phyloP scores from a whole-genome alignment of 2,329 filamentous ascomycete genomes.

The Penicillium griseofulvum region DNA sequence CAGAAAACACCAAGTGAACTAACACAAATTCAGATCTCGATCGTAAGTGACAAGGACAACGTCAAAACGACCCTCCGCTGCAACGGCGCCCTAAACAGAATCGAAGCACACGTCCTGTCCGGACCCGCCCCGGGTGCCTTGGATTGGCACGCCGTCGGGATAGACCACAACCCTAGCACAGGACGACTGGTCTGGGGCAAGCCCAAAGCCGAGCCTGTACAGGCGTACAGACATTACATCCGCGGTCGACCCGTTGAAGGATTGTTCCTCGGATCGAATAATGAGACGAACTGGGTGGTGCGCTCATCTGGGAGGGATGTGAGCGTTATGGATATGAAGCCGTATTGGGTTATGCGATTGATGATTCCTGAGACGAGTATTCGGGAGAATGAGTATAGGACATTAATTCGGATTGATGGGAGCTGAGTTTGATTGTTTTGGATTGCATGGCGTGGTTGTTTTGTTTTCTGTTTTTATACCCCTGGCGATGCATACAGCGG shows the following conservation, averaged over 20 bases:
- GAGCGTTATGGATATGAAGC: conserved; percentile 3
- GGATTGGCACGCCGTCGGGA: conserved; percentile 14
- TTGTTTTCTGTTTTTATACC: background rate
- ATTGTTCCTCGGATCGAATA: conserved; percentile 9
- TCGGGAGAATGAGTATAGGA: conserved; percentile 5
- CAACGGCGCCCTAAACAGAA: conserved; percentile 12
- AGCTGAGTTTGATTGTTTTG: background rate
- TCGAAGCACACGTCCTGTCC: conserved; percentile 14
- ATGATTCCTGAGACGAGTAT: background rate
- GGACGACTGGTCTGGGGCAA: conserved; percentile 14
- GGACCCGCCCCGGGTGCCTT: conserved; percentile 1
- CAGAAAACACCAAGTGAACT: background rate
- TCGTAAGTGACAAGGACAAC: background rate
- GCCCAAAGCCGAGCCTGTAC: background rate
- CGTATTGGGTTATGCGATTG: conserved; percentile 14
- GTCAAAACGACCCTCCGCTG: conserved; percentile 12
- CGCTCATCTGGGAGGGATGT: conserved; percentile 11
- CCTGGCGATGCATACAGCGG: background rate
- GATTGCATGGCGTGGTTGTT: background rate
- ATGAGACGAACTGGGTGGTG: conserved; percentile 4
- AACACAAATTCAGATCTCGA: conserved; percentile 6
- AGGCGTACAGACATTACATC: conserved; percentile 8
- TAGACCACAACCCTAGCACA: conserved; percentile 7
- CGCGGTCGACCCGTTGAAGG: background rate
- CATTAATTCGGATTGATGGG: conserved; percentile 11